Evolutionary conservation across 495 filamentous ascomycete genomes (phyloP).

Genomic region (Bryoglossum gracile): DNA sequence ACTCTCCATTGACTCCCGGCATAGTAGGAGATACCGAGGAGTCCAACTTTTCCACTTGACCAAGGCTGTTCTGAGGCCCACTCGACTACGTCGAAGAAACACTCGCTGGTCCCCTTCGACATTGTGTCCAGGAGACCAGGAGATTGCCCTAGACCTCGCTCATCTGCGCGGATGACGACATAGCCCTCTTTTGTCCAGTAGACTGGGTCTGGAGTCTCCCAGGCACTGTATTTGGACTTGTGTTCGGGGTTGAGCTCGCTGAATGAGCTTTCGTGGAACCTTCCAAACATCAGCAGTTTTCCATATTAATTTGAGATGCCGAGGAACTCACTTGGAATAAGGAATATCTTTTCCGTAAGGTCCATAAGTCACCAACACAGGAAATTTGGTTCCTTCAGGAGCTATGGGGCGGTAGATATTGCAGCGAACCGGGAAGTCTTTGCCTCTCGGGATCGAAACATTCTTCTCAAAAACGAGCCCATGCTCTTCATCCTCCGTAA

Average conservation of each 20-base stretch:
- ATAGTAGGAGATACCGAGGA: constrained; percentile 37
- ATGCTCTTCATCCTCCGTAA: constrained; percentile 9
- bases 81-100: constrained; percentile 39
- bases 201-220: constrained; percentile 40
- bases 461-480: constrained; percentile 22
- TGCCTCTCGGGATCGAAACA: constrained; percentile 16
- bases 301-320: no score
- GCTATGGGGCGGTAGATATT: constrained; percentile 22
- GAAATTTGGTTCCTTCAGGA: constrained; percentile 24
- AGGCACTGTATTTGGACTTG: constrained; percentile 23
- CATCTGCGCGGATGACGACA: constrained; percentile 37
- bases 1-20: constrained; percentile 37
- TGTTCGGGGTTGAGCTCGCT: constrained; percentile 42
- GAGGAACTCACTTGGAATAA: constrained; percentile 33
- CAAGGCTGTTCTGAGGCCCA: constrained; percentile 33
- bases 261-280: constrained; percentile 37
- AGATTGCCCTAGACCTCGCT: constrained; percentile 33
- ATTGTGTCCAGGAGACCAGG: constrained; percentile 35
- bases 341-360: constrained; percentile 61
- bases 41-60: constrained; percentile 39
- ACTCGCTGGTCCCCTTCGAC: constrained; percentile 34
- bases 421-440: constrained; percentile 10
- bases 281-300: constrained; percentile 13
- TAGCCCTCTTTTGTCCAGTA: constrained; percentile 36
- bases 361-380: constrained; percentile 49